Percentiles rank a stretch among this genome's conserved stretches.
Conservation (phyloP, 768 basidiomycete species). For the Lactarius tabidus region DNA sequence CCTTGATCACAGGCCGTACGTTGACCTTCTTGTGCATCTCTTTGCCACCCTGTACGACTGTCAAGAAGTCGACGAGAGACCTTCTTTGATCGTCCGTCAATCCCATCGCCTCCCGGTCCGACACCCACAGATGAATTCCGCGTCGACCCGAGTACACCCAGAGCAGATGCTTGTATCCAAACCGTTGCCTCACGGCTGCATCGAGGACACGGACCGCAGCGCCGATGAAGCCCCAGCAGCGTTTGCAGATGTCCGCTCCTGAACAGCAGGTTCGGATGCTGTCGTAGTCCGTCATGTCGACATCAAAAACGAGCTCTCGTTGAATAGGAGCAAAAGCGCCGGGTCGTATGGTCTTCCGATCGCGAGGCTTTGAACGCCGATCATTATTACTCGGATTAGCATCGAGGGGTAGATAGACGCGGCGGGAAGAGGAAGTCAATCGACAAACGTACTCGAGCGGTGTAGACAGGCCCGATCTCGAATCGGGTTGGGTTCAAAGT, state of each 20-base stretch:
- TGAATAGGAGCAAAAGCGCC: constrained; percentile 64
- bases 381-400: constrained; percentile 1
- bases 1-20: constrained; percentile 44
- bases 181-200: constrained; percentile 73
- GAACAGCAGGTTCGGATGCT: constrained; percentile 92
- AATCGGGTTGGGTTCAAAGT: constrained; percentile 87
- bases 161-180: constrained; percentile 83
- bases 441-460: constrained; percentile 61
- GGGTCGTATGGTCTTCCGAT: constrained; percentile 79
- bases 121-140: constrained; percentile 98
- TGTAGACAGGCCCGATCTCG: constrained; percentile 95
- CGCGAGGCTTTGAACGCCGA: constrained; percentile 60
- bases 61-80: constrained; percentile 82
- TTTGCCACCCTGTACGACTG: constrained; percentile 76
- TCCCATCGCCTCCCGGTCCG: constrained; percentile 80
- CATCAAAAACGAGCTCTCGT: constrained; percentile 97
- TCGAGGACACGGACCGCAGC: constrained; percentile 89
- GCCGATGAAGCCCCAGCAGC: constrained; percentile 94
- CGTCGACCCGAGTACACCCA: constrained; percentile 99
- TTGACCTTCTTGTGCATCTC: constrained; percentile 82
- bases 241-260: constrained; percentile 82
- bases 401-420: background rate
- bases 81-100: constrained; percentile 89
- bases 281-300: constrained; percentile 99
- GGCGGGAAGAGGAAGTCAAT: background rate